Conservation (phyloP, 2,329 filamentous ascomycete genomes). For the Stromatinia cepivora region DNA sequence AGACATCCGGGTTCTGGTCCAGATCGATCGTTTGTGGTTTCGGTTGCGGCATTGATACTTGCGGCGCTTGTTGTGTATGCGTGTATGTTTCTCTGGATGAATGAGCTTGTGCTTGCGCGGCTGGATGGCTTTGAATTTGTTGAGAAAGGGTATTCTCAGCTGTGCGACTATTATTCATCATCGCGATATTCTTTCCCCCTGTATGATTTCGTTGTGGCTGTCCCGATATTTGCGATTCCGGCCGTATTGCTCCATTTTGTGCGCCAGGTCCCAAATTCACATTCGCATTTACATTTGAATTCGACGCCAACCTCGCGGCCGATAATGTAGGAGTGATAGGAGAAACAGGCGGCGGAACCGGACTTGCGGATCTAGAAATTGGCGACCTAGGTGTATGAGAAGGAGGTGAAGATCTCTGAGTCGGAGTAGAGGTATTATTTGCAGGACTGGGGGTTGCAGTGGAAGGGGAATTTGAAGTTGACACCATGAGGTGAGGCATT, state of each 20-base stretch:
- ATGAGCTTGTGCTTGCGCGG: constrained; percentile 30
- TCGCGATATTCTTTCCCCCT: constrained; percentile 10
- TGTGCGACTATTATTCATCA: constrained; percentile 10
- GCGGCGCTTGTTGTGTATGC: constrained; percentile 47
- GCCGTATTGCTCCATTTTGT: not conserved
- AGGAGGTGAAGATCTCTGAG: not conserved
- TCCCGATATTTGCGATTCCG: not conserved
- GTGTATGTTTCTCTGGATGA: constrained; percentile 41
- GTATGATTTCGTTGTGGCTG: not conserved
- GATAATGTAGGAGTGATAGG: constrained; percentile 39
- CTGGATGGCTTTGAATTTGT: constrained; percentile 11
- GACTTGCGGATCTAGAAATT: constrained; percentile 33
- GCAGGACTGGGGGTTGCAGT: not conserved
- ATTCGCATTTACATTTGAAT: constrained; percentile 5
- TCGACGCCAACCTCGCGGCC: constrained; percentile 29
- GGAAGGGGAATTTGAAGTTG: constrained; percentile 13
- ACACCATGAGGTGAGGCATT: constrained; percentile 16
- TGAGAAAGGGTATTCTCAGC: not conserved
- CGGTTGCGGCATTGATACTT: constrained; percentile 45
- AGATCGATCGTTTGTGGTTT: constrained; percentile 56
- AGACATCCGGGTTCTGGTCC: constrained; percentile 75
- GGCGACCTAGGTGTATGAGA: not conserved
- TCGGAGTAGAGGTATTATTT: not conserved
- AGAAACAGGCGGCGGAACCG: constrained; percentile 37
- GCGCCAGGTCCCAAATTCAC: not conserved